Conservation (phyloP, 2,329 filamentous ascomycete genomes). For the Microdochium trichocladiopsis region DNA sequence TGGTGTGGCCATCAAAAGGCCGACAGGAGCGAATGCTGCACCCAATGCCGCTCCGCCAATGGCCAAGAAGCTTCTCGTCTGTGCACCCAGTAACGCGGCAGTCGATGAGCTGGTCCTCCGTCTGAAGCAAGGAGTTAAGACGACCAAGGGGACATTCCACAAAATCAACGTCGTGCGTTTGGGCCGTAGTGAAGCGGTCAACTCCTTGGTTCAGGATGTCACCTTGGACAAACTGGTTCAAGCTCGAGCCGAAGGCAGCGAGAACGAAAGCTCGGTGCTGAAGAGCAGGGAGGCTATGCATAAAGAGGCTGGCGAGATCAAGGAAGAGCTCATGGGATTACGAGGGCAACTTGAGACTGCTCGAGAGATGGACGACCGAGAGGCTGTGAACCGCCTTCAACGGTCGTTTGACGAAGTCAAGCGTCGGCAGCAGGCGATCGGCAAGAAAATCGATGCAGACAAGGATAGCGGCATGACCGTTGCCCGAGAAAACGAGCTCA, state of each 20-base stretch:
- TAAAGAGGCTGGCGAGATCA: conserved; percentile 62
- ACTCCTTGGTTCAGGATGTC: conserved; percentile 79
- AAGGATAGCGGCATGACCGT: conserved; percentile 80
- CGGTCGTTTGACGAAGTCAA: conserved; percentile 74
- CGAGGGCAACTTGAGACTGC: conserved; percentile 65
- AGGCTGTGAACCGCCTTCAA: conserved; percentile 49
- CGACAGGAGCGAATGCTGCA: conserved; percentile 15
- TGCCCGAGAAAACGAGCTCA: conserved; percentile 79
- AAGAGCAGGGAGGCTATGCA: conserved; percentile 55
- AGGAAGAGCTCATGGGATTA: conserved; percentile 65
- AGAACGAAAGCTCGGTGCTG: conserved; percentile 23
- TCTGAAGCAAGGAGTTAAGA: conserved; percentile 81
- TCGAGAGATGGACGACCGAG: conserved; percentile 45
- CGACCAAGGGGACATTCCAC: conserved; percentile 61
- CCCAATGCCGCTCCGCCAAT: conserved; percentile 24
- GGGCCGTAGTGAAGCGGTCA: conserved; percentile 88
- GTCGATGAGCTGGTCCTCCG: conserved; percentile 94
- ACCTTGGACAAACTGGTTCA: conserved; percentile 90
- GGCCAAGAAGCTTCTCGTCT: conserved; percentile 85
- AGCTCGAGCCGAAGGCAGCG: conserved; percentile 57
- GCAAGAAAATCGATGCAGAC: conserved; percentile 76
- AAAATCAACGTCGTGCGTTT: conserved; percentile 85
- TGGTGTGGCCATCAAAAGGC: conserved; percentile 36
- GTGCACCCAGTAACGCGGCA: conserved; percentile 96
- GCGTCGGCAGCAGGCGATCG: conserved; percentile 67